Percentiles rank a stretch among this genome's conserved stretches.
Evolutionary conservation across 2,329 filamentous ascomycete species (phyloP).

Genomic region (Sclerotinia sclerotiorum): DNA sequence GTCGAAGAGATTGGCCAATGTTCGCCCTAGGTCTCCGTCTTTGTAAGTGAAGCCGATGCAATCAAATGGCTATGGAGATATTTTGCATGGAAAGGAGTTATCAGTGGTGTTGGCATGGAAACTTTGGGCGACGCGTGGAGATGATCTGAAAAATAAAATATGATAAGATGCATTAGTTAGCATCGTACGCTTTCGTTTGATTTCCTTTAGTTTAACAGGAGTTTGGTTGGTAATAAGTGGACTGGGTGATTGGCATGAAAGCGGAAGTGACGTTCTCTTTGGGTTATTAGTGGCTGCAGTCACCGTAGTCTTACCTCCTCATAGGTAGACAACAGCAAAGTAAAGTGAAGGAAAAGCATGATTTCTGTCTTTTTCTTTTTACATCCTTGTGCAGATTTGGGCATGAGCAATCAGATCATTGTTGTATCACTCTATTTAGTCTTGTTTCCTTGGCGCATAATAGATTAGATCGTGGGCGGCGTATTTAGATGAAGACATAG

Average conservation of each 20-base stretch:
- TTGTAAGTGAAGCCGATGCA: not conserved
- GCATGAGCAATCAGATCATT: not conserved
- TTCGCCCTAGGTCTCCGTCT: conserved; percentile 17
- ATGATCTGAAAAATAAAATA: not conserved
- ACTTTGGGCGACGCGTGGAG: not conserved
- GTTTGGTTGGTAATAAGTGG: not conserved
- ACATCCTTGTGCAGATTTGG: not conserved
- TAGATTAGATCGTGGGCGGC: not conserved
- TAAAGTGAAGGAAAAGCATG: not conserved
- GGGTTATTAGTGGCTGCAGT: not conserved
- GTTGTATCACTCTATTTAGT: not conserved
- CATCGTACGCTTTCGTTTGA: not conserved
- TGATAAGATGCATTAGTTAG: not conserved
- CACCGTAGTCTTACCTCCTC: not conserved
- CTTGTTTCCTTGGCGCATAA: not conserved
- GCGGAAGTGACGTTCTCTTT: not conserved
- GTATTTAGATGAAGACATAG: not conserved
- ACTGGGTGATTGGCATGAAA: not conserved
- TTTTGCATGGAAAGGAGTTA: not conserved
- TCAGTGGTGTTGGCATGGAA: not conserved
- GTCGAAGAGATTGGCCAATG: conserved; percentile 23
- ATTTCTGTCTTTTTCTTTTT: not conserved
- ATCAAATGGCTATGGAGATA: not conserved
- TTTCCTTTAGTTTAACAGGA: not conserved
- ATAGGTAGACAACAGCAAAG: not conserved